phyloP scores from a whole-genome alignment of 768 basidiomycete genomes.

The Tylopilus intermedius region DNA sequence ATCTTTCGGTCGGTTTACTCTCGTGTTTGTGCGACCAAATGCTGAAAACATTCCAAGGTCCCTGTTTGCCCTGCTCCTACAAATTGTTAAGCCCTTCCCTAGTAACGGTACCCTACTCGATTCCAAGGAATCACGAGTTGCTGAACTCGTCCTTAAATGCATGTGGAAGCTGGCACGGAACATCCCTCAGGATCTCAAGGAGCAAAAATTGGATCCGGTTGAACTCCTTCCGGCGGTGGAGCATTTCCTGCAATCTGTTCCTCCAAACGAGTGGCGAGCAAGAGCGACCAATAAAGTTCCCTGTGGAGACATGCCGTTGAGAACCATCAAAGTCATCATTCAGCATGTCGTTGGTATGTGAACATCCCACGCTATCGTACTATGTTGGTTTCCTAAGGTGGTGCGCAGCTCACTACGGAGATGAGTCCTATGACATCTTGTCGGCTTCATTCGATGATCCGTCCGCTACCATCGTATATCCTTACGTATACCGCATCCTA shows the following conservation, averaged over 20 bases:
- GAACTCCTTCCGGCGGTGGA: constrained; percentile 91
- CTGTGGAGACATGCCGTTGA: constrained; percentile 94
- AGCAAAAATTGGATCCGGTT: constrained; percentile 75
- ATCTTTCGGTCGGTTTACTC: constrained; percentile 70
- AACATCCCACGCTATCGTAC: constrained; percentile 1
- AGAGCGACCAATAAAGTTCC: constrained; percentile 88
- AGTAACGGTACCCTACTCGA: constrained; percentile 64
- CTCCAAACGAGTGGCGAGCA: constrained; percentile 94
- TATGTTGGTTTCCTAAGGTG: constrained; percentile 15
- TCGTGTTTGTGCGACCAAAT: neutral
- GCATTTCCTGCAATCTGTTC: constrained; percentile 86
- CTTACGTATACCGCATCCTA: constrained; percentile 88
- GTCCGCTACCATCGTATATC: constrained; percentile 96
- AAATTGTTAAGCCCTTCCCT: constrained; percentile 82
- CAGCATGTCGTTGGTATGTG: constrained; percentile 92
- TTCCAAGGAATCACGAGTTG: constrained; percentile 81
- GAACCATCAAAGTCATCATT: constrained; percentile 97
- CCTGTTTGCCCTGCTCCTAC: constrained; percentile 75
- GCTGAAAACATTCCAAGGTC: constrained; percentile 27
- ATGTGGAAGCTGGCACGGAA: constrained; percentile 97
- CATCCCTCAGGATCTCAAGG: constrained; percentile 85
- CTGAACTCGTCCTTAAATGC: constrained; percentile 91
- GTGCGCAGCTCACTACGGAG: constrained; percentile 68
- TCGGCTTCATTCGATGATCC: constrained; percentile 90
- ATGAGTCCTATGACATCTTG: constrained; percentile 86